A percentile compares a stretch with the other conserved stretches of the same genome.
These are phyloP conservation scores for Talaromyces sp. DNA, from an alignment of 2,329 filamentous ascomycete genomes.

Conservation along the genomic window DNA sequence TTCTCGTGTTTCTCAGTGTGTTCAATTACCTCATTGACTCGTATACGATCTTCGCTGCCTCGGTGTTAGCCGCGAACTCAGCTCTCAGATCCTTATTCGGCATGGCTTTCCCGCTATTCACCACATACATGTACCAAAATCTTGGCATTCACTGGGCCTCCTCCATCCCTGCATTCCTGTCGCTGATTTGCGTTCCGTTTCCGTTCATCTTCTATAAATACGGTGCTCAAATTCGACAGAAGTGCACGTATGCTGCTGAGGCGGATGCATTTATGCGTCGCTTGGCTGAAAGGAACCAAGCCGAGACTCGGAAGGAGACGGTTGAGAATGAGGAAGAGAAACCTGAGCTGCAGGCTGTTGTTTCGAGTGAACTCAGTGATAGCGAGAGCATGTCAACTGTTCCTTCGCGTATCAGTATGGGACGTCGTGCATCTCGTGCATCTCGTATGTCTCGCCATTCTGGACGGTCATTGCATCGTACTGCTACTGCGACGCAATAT, in stretches of 20 bases:
- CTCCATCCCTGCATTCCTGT: slow-evolving; percentile 48
- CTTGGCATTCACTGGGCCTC: slow-evolving; percentile 53
- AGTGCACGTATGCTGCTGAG: slow-evolving; percentile 41
- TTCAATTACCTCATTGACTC: slow-evolving; percentile 49
- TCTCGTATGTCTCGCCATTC: slow-evolving; percentile 23
- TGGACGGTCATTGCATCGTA: slow-evolving; percentile 21
- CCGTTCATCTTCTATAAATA: slow-evolving; percentile 47
- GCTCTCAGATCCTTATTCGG: slow-evolving; percentile 49
- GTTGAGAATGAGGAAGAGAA: slow-evolving; percentile 5
- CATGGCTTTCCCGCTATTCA: slow-evolving; percentile 51
- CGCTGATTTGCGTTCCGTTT: slow-evolving; percentile 44
- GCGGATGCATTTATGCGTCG: slow-evolving; percentile 34
- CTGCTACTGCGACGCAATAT: slow-evolving; percentile 23
- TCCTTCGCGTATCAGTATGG: slow-evolving; percentile 20
- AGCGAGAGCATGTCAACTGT: slow-evolving; percentile 22
- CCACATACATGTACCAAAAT: slow-evolving; percentile 46
- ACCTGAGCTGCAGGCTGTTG: neutral
- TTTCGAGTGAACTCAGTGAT: slow-evolving; percentile 16
- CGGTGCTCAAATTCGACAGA: slow-evolving; percentile 38
- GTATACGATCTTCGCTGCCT: slow-evolving; percentile 45
- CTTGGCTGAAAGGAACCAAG: slow-evolving; percentile 24
- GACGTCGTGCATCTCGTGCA: slow-evolving; percentile 20
- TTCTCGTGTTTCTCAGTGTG: slow-evolving; percentile 42
- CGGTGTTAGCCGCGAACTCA: slow-evolving; percentile 46
- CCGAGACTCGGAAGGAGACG: slow-evolving; percentile 8